Base-by-base conservation (phyloP, 2,329 filamentous ascomycete species). In the Alternaria sp. region DNA sequence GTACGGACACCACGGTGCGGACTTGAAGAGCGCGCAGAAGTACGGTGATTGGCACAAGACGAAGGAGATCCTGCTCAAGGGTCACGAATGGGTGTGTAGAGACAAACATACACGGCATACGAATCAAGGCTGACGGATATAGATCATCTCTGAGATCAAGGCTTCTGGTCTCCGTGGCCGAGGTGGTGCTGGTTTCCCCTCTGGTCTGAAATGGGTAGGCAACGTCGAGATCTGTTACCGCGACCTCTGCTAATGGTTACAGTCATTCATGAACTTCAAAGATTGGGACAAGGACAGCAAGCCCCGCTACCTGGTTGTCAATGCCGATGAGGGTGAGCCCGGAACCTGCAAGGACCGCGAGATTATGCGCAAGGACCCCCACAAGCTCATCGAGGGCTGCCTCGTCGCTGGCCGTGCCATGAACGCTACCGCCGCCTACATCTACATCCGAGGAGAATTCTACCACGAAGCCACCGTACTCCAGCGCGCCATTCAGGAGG, bases 201-300 rank as follows among this genome's bases (percentile, higher is more conserved):
- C 95, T 43, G 96, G 96, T 68, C 86, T 99, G 86, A 99, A 99
- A 94, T 99, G 96, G 92, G 93, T 97, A 89, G 74, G 73, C 60
- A 55, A 26, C 46, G 60, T 36, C 46, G n/a, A 55, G 36, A 52
- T 8, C 19, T 46, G 19, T 15, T 9, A 46, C 7, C 19, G 32
- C n/a, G 36, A 17, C 36, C 15, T 13, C 21, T 65, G 61, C 71
- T 75, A 62, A 75, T 76, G 68, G 67, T 50, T 30, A 45, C 77
- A 97, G 93, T 97, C 94, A 54, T 99, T 99, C 83, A 99, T 99
- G 96, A 99, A 99, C 87, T 94, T 95, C 87, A 97, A 97, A 84
- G 96, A 93, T 76, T 99, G 96, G 96, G 95, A 99, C 77, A 97
- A 99, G 85, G 96, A 98, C 81, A 91, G 83, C 75, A 97, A 97